phyloP scores from a whole-genome alignment of 2,329 filamentous ascomycete genomes.

The Penicillium sp. region DNA sequence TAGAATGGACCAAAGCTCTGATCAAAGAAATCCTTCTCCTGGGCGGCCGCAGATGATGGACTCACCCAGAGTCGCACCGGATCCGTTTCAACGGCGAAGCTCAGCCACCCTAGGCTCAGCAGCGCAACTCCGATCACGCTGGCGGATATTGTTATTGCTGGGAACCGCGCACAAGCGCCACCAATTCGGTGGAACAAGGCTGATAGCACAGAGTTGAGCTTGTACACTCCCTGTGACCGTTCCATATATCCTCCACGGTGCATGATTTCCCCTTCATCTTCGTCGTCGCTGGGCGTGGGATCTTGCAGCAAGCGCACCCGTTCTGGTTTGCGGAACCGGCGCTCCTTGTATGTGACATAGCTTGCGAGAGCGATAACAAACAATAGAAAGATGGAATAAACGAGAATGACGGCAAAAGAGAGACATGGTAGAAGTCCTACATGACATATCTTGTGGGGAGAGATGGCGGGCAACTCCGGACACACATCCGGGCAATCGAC shows the following conservation, averaged over 20 bases:
- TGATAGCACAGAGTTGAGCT: conserved; percentile 80
- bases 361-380: conserved; percentile 67
- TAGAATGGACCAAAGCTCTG: conserved; percentile 93
- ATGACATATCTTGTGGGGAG: conserved; percentile 68
- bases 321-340: conserved; percentile 73
- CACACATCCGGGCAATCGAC: conserved; percentile 89
- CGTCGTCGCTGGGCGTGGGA: conserved; percentile 79
- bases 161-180: conserved; percentile 76
- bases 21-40: conserved; percentile 94
- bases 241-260: conserved; percentile 75
- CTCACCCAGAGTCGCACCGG: conserved; percentile 97
- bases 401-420: conserved; percentile 85
- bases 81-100: conserved; percentile 85
- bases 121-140: conserved; percentile 75
- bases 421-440: conserved; percentile 89
- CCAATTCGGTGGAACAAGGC: conserved; percentile 77
- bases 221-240: conserved; percentile 74
- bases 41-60: conserved; percentile 82
- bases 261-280: conserved; percentile 85
- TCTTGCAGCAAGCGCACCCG: conserved; percentile 85
- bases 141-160: conserved; percentile 73
- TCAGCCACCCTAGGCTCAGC: conserved; percentile 82
- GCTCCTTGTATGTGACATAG: conserved; percentile 72
- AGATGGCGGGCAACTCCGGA: conserved; percentile 75
- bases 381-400: conserved; percentile 75